Base-by-base conservation (phyloP, 2,329 filamentous ascomycete genomes). In the Niveomyces coronatus region DNA sequence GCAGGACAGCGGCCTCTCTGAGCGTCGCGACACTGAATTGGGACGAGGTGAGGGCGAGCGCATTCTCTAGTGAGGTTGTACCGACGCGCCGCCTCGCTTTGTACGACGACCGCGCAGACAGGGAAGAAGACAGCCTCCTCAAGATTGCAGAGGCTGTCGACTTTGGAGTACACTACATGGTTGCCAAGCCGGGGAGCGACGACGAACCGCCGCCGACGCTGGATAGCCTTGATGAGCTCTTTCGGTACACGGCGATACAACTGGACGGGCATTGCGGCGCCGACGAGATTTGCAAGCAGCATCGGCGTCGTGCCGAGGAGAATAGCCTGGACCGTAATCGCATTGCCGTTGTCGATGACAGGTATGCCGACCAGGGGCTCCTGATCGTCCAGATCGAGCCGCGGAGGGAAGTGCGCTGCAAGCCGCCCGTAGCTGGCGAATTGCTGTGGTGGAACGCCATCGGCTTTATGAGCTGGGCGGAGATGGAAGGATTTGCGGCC, bases 401-500 rank as follows among this genome's bases (percentile, higher is more conserved):
- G 11, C 26, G 23, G 18, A 39, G 24, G 20, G 36, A 42, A 13
- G 14, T 42, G 3, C 27, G 40, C 5, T 42, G 40, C 32, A 39
- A 42, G 32, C 31, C 31, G 7, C 31, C 27, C 3, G 31, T 33
- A 7, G 40, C 26, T 6, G 40, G 40, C 1, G 40, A 42, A 22
- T 19, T 42, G 7, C 36, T 42, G 3, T 30, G 27, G 14, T 42
- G 40, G 40, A 28, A 35, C 20, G 31, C n/a, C 7, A 22, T 39
- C 11, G 32, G 37, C 20, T 35, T 42, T 8, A 39, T 42, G 40
- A 13, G 15, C 31, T 42, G 40, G 40, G 32, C 28, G 4, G 40
- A 36, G 22, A 23, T 39, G 3, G 23, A 36, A 4, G 31, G 19
- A 2, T 42, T 36, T 16, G 40, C 40, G 0, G 7, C 34, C 13